These are phyloP conservation scores for Tolypocladium nubicola DNA, from an alignment of 2,329 filamentous ascomycete species.

Conservation along the genomic window DNA sequence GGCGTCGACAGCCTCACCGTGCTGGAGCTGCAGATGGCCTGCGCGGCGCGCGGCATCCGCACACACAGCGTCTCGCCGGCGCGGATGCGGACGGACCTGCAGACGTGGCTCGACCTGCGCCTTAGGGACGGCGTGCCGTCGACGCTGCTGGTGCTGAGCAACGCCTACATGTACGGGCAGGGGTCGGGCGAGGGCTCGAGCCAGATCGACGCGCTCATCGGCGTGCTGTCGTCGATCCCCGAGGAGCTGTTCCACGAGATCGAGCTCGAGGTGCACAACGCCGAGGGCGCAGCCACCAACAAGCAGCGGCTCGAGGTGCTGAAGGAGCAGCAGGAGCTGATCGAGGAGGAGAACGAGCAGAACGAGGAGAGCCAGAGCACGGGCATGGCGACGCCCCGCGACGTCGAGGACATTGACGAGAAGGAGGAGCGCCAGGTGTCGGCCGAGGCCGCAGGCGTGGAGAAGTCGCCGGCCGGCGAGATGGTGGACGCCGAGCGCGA, in stretches of 20 bases:
- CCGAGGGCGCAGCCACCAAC: conserved; percentile 95
- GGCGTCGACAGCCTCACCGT: conserved; percentile 91
- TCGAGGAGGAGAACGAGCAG: conserved; percentile 93
- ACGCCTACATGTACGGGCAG: conserved; percentile 93
- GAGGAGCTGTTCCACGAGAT: conserved; percentile 99
- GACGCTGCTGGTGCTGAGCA: conserved; percentile 88
- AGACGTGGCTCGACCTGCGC: conserved; percentile 88
- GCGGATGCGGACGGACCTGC: conserved; percentile 77
- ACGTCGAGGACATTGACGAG: conserved; percentile 89
- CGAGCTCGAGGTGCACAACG: conserved; percentile 92
- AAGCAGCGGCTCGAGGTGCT: conserved; percentile 97
- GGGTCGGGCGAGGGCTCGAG: conserved; percentile 78
- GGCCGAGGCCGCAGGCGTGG: conserved; percentile 36
- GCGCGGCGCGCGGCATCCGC: conserved; percentile 81
- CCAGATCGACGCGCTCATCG: conserved; percentile 87
- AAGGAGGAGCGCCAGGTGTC: conserved; percentile 61
- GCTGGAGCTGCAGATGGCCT: conserved; percentile 82
- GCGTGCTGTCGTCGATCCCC: conserved; percentile 86
- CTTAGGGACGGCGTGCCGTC: conserved; percentile 93
- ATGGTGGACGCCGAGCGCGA: conserved; percentile 47
- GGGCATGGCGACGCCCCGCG: conserved; percentile 66
- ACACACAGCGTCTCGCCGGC: conserved; percentile 87
- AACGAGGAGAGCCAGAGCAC: conserved; percentile 68
- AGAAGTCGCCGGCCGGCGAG: conserved; percentile 40
- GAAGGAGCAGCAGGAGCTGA: conserved; percentile 96